Evolutionary conservation across 176 grass and related monocot genomes (phyloP).

Genomic region (Musa schizocarpa): DNA sequence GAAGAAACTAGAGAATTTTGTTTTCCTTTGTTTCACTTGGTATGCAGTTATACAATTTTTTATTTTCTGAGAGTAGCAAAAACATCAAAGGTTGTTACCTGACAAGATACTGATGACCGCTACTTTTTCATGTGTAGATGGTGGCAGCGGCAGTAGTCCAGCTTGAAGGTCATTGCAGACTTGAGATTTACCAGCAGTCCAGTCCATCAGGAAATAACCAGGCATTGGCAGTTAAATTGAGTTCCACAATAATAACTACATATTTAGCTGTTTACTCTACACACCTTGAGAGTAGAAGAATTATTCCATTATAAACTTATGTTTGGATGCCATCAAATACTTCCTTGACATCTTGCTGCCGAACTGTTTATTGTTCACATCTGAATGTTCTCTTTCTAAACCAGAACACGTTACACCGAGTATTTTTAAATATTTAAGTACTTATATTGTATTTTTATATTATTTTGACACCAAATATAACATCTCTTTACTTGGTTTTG

Average conservation of each 20-base stretch:
- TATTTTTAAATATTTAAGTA: too few species aligned
- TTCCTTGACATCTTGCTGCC: too few species aligned
- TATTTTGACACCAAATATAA: too few species aligned
- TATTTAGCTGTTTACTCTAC: not conserved
- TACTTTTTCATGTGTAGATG: not conserved
- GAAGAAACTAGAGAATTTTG: not conserved
- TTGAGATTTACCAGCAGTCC: not conserved
- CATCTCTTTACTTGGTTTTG: too few species aligned
- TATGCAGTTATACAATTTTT: not conserved
- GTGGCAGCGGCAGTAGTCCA: not conserved
- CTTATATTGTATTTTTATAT: too few species aligned
- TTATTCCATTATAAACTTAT: too few species aligned
- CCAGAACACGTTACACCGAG: too few species aligned
- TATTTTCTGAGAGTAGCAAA: not conserved
- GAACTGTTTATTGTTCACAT: too few species aligned
- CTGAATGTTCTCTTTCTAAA: too few species aligned
- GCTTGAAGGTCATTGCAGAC: not conserved
- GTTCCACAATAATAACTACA: not conserved
- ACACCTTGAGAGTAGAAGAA: too few species aligned
- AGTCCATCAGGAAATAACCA: not conserved
- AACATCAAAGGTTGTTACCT: not conserved
- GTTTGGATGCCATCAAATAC: too few species aligned
- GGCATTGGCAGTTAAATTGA: not conserved
- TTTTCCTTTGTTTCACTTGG: not conserved
- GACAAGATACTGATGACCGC: not conserved